A percentile compares a stretch with the other conserved stretches of the same genome.
Conservation (phyloP, 1,284 basidiomycete species). For the Butyriboletus appendiculatus region DNA sequence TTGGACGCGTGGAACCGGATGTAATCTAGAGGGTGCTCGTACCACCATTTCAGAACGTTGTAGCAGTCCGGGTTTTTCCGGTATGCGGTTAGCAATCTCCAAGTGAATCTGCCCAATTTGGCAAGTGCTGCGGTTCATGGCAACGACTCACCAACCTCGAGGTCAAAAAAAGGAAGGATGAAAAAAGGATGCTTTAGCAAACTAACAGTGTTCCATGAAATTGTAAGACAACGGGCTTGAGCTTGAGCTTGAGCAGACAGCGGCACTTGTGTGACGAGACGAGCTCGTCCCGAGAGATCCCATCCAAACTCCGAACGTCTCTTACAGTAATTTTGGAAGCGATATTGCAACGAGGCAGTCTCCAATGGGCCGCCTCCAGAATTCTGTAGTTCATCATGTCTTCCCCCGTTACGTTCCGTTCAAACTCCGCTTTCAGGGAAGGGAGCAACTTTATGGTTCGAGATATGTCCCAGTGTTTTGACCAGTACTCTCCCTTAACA, state of each 20-base stretch:
- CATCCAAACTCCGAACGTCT: background rate
- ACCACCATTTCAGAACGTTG: no score
- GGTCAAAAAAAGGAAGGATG: no score
- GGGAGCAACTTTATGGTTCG: constrained; percentile 1
- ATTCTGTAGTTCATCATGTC: no score
- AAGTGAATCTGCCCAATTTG: background rate
- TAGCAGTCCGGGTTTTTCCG: no score
- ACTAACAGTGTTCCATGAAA: background rate
- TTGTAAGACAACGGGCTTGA: background rate
- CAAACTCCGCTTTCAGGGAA: constrained; percentile 14
- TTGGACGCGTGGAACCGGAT: constrained; percentile 11
- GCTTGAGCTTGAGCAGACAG: no score
- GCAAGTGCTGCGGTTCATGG: background rate
- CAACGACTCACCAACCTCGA: no score
- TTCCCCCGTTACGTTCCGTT: constrained; percentile 3
- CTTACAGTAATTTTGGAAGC: no score
- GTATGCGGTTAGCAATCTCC: no score
- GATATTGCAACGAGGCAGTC: no score
- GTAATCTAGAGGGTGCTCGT: constrained; percentile 14
- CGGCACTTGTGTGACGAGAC: no score
- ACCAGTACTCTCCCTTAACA: constrained; percentile 1
- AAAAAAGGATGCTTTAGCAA: no score
- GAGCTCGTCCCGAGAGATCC: background rate
- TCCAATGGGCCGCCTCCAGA: no score
- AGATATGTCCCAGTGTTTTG: constrained; percentile 20